Evolutionary conservation across 2,329 filamentous ascomycete species (phyloP), one percentile per base, ranked within the genome.

Genomic region (Monilinia aucupariae): DNA sequence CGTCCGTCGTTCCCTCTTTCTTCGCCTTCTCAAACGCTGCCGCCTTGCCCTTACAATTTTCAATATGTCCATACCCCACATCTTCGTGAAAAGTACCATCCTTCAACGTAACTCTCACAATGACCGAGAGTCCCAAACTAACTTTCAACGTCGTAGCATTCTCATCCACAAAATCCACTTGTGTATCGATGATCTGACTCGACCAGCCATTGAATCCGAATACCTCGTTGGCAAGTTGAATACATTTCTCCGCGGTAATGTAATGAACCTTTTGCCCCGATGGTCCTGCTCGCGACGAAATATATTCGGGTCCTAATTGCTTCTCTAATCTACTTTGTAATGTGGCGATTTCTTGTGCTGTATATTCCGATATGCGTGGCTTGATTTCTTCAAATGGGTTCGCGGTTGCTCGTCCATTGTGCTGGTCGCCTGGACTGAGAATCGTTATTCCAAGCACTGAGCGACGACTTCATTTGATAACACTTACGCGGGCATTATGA

Each of bases 161-260:
- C 76, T 97, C 92, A 72, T 97, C 93, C 65, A 94, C 91, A 76
- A 96, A 97, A 76, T 99, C 94, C 64, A 97, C 90, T 73, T 96
- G 89, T 45, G 97, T 89, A 73, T 96, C 92, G 73, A 93, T 90
- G 64, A 99, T 94, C n/a, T 89, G 89, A 62, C 91, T 96, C 12
- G 91, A 96, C 94, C 94, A 99, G 71, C 92, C 92, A 77, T 97
- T 96, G 80, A 97, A 97, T 12, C 92, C 92, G 77, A 97, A 96
- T 0, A 97, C 87, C 74, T 97, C 91, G 72, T 97, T 97, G 61
- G 92, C 92, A 59, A 97, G 87, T 64, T 90, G 89, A 74, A 99
- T 99, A 73, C 90, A 92, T 78, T 99, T 99, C 73, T 97, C 93
- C 1, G 92, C 92, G n/a, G 92, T 86, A 59, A 99, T 82, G 76